phyloP scores from a whole-genome alignment of 1,139 yeast genomes.

The Hyphopichia buzzinii region DNA sequence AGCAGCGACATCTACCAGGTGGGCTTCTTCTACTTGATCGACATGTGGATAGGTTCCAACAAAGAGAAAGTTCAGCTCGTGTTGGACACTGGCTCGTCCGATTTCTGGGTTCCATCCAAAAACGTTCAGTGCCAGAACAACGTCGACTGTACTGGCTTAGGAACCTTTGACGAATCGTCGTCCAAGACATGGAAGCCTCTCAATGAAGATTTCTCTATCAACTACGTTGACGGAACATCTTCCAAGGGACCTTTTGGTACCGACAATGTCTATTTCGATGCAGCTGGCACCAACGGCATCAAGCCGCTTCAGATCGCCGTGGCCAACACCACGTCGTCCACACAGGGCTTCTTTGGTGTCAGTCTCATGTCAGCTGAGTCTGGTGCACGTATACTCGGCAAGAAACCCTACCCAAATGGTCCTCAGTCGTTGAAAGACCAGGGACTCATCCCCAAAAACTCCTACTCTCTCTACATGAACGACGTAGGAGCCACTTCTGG shows the following conservation, averaged over 20 bases:
- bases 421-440: not conserved
- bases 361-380: not conserved
- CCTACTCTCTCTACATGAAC: constrained; percentile 7
- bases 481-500: constrained; percentile 26
- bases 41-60: constrained; percentile 5
- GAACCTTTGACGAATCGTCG: not conserved
- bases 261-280: not conserved
- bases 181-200: not conserved
- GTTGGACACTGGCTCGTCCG: constrained; percentile 22
- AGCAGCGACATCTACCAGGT: no score
- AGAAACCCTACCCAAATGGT: not conserved
- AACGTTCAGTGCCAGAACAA: not conserved
- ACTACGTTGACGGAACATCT: constrained; percentile 5
- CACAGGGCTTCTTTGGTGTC: not conserved
- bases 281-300: not conserved
- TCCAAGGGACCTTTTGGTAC: not conserved
- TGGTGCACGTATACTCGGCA: not conserved
- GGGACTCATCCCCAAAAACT: not conserved
- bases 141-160: not conserved
- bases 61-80: constrained; percentile 5
- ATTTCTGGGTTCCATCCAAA: constrained; percentile 20
- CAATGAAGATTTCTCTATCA: not conserved
- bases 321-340: not conserved
- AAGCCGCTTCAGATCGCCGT: not conserved
- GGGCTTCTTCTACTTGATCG: not conserved